A percentile compares a stretch with the other conserved stretches of the same genome.
Evolutionary conservation across 2,329 filamentous ascomycete genomes (phyloP).

Genomic region (Diaporthe sp.): DNA sequence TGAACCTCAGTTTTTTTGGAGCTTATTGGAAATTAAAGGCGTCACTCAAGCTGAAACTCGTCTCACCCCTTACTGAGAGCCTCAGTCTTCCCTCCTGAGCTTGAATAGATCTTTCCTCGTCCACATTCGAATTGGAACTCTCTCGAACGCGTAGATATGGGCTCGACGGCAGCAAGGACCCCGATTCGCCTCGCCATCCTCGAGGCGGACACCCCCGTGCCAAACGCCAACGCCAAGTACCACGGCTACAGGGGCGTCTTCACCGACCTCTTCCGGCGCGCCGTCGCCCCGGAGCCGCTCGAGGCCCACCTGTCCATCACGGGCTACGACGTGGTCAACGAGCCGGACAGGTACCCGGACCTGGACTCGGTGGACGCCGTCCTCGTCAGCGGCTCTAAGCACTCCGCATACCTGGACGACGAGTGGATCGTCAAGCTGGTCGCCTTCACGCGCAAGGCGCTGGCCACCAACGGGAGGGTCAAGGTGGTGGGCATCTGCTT

Average conservation of each 20-base stretch:
- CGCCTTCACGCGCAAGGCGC: slow-evolving; percentile 70
- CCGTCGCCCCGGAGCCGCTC: slow-evolving; percentile 61
- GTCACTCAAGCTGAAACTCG: slow-evolving; percentile 5
- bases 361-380: slow-evolving; percentile 85
- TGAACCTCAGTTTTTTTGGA: not conserved
- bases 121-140: not conserved
- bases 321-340: slow-evolving; percentile 78
- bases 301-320: slow-evolving; percentile 69
- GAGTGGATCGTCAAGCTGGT: slow-evolving; percentile 84
- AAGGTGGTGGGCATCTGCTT: slow-evolving; percentile 87
- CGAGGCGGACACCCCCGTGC: slow-evolving; percentile 85
- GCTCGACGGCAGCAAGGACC: slow-evolving; percentile 47
- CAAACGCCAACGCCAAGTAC: slow-evolving; percentile 74
- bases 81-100: not conserved
- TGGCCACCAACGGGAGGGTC: slow-evolving; percentile 73
- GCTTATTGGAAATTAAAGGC: not conserved
- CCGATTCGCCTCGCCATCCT: slow-evolving; percentile 84
- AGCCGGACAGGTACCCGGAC: slow-evolving; percentile 76
- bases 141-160: slow-evolving; percentile 38
- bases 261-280: slow-evolving; percentile 69
- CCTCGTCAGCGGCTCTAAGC: slow-evolving; percentile 82
- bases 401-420: slow-evolving; percentile 80
- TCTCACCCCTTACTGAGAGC: not conserved
- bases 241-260: slow-evolving; percentile 82
- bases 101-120: not conserved